Conservation (phyloP, 179 eudicot genomes). For the Carnegiea gigantea region DNA sequence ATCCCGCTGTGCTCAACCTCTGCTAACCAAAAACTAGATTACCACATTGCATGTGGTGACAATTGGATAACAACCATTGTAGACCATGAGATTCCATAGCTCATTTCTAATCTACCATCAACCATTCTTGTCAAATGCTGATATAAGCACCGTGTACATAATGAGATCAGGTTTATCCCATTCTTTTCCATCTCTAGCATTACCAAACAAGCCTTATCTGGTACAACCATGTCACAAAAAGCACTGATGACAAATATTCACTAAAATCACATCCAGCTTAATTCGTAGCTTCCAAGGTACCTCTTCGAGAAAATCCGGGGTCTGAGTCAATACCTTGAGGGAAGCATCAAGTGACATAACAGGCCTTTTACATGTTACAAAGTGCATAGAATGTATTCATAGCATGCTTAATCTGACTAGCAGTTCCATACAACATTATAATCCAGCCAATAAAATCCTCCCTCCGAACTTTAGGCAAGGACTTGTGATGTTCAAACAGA, state of each 20-base stretch:
- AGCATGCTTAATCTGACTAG: no score
- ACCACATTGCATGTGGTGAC: conserved; percentile 79
- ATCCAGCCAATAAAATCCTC: conserved; percentile 44
- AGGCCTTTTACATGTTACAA: no score
- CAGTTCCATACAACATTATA: conserved; percentile 9
- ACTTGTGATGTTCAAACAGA: conserved; percentile 27
- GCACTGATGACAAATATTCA: conserved; percentile 62
- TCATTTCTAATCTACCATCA: conserved; percentile 65
- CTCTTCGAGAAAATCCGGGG: conserved; percentile 52
- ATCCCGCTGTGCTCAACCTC: conserved; percentile 70
- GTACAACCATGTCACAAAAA: conserved; percentile 53
- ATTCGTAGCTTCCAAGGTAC: conserved; percentile 45
- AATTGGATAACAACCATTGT: conserved; percentile 64
- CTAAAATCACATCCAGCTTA: conserved; percentile 51
- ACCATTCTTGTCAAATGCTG: conserved; percentile 56
- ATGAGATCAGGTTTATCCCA: conserved; percentile 65
- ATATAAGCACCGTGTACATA: conserved; percentile 71
- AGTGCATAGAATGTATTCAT: no score
- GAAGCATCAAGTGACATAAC: conserved; percentile 51
- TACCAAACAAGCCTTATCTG: conserved; percentile 53
- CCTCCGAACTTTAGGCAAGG: no score
- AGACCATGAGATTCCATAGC: conserved; percentile 81
- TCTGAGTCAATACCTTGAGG: conserved; percentile 52
- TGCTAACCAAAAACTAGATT: conserved; percentile 64
- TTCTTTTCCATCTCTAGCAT: conserved; percentile 64